Base-by-base conservation (phyloP, 805 yeast species). In the Wickerhamiella cacticola region DNA sequence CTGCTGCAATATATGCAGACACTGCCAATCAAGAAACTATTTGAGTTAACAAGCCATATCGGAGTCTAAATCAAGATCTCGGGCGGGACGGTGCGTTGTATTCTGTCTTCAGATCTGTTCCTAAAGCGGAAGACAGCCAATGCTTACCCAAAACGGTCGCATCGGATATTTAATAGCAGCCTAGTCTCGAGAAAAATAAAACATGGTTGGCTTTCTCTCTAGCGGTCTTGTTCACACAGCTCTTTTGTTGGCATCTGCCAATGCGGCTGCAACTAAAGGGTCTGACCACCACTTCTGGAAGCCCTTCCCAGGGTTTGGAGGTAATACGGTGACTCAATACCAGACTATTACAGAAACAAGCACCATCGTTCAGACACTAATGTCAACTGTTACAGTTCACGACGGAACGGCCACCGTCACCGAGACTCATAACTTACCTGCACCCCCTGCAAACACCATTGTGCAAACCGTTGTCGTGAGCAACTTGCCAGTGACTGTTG, bases 391-490 rank as follows among this genome's bases (percentile, higher is more conserved):
- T 8, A 41, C 45, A 5, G 19, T 22, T 19, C 45, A 16, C 6
- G 36, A 9, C 16, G 36, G 19, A 2, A 16, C 36, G 1, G 21
- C 25, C 15, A 41, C 45, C 22, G 26, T 31, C 5, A 31, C 45
- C 12, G 33, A 41, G 24, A 23, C 23, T 13, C 24, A 25, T 1
- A 28, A 40, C 15, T 9, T 16, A 34, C 43, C 46, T 23, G 24
- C 15, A 2, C 24, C 45, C 46, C 46, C 36, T 19, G 36, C 22
- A 9, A 29, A 41, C 7, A 41, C 45, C 2, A n/a, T 41, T 9
- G 9, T 12, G 19, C 45, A 41, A 18, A 41, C 45, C 7, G 45
- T 41, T 19, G 26, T 29, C 12, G 45, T 41, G 16, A 43, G 46
- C 46, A 35, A 31, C 25, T 23, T 29, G 15, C 39, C 46, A 4